Evolutionary conservation across 176 grass and related monocot genomes (phyloP).

Genomic region (Musa beccarii): DNA sequence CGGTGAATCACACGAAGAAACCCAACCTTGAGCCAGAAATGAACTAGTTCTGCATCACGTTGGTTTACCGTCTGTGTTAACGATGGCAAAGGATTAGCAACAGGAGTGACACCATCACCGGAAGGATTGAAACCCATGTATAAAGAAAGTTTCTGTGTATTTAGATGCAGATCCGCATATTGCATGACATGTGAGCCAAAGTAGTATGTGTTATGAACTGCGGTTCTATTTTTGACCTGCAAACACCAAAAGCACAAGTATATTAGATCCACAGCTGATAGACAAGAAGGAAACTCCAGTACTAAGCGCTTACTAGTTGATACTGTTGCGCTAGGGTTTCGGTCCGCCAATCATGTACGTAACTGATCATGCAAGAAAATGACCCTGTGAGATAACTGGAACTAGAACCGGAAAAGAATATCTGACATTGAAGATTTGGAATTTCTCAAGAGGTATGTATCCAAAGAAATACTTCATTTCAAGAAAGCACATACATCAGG

Average conservation of each 20-base stretch:
- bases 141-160: conserved; percentile 35
- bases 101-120: conserved; percentile 44
- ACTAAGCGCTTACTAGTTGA: conserved; percentile 33
- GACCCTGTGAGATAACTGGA: no score
- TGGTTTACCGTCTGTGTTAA: conserved; percentile 44
- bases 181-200: conserved; percentile 95
- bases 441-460: no score
- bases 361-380: conserved; percentile 39
- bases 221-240: conserved; percentile 72
- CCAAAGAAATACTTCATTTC: no score
- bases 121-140: conserved; percentile 83
- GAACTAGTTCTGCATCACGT: conserved; percentile 78
- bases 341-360: conserved; percentile 61
- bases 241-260: conserved; percentile 14
- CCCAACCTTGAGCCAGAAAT: conserved; percentile 82
- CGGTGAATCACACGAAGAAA: no score
- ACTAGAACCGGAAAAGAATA: no score
- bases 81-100: conserved; percentile 35
- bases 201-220: conserved; percentile 34
- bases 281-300: background rate
- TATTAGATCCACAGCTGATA: conserved; percentile 8
- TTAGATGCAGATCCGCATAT: conserved; percentile 58
- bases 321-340: conserved; percentile 90
- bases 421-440: no score
- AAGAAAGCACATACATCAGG: no score